Percentiles rank a stretch among this genome's conserved stretches.
Conservation (phyloP, 129 eudicot species). For the Cynara cardunculus region DNA sequence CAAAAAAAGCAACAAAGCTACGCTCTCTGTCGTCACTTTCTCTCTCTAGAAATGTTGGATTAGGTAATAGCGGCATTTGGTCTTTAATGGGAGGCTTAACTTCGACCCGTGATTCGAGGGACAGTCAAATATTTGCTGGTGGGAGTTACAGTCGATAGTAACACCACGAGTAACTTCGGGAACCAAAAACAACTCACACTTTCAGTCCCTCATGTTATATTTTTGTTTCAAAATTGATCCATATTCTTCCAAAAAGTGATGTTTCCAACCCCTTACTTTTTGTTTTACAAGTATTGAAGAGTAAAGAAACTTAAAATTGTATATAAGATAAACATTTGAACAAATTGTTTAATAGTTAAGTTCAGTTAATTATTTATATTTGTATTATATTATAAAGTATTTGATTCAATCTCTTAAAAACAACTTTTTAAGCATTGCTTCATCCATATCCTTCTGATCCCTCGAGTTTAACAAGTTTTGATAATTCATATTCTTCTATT, state of each 20-base stretch:
- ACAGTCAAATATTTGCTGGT: slow-evolving; percentile 32
- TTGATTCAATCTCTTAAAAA: too few species aligned
- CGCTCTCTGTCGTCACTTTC: background rate
- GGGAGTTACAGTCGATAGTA: slow-evolving; percentile 28
- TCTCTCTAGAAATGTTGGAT: slow-evolving; percentile 16
- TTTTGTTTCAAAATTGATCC: background rate
- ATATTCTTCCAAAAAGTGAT: background rate
- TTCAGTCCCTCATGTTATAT: background rate
- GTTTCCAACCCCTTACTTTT: background rate
- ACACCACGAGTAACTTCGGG: slow-evolving; percentile 1
- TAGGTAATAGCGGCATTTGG: slow-evolving; percentile 29
- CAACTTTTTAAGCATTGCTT: too few species aligned
- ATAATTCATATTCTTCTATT: too few species aligned
- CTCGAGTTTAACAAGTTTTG: too few species aligned
- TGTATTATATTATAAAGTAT: too few species aligned
- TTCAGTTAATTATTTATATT: too few species aligned
- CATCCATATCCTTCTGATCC: too few species aligned
- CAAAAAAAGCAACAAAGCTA: background rate
- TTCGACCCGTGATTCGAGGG: slow-evolving; percentile 46
- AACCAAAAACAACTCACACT: background rate
- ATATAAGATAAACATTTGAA: too few species aligned
- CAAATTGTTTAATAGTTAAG: too few species aligned
- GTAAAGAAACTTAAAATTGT: too few species aligned
- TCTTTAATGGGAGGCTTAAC: slow-evolving; percentile 21
- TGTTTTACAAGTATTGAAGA: background rate